Base-by-base conservation (phyloP, 768 basidiomycete genomes). In the Pleurotus tuoliensis region DNA sequence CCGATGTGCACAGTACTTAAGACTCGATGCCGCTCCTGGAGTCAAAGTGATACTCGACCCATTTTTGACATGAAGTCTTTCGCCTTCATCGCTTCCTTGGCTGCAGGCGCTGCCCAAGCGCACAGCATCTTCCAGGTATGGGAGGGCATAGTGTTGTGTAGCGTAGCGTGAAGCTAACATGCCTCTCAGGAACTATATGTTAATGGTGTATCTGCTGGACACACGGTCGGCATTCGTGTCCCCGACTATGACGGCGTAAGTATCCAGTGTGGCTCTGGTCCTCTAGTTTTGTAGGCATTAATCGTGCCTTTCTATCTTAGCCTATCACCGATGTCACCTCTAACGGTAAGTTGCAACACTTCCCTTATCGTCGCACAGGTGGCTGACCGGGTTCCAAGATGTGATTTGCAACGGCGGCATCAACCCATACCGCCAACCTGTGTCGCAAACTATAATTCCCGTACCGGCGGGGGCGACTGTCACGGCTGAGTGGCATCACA, bases 391-490 rank as follows among this genome's bases (percentile, higher is more conserved):
- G n/a, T 52, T 25, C 22, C 24, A 25, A 53, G 51, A 53, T 61
- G 55, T 77, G 38, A 83, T 83, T 56, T 84, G 83, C 74, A 84
- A 84, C 50, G 81, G 82, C 18, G 82, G 81, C 13, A 80, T 80
- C 60, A 83, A 82, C 63, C 81, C 79, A 4, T 81, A 80, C 64
- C 74, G 75, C 53, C 69, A 71, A 56, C 80, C 79, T 4, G 64
- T 81, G 12, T 81, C 78, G 3, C 66, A 65, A 24, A 67, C 68
- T 0, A 64, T 81, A 38, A 80, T 83, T 61, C 68, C 71, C 9
- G 79, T 81, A 11, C 70, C 82, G 0, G 83, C 82, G 59, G 82
- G 83, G n/a, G 70, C 80, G 4, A 69, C 71, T 55, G 75, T 84
- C 18, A 80, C 80, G 9, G 76, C 80, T 34, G 78, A 83, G 57